Evolutionary conservation across 129 eudicot genomes (phyloP), one percentile per base, ranked within the genome.

Genomic region (Arctium minus): DNA sequence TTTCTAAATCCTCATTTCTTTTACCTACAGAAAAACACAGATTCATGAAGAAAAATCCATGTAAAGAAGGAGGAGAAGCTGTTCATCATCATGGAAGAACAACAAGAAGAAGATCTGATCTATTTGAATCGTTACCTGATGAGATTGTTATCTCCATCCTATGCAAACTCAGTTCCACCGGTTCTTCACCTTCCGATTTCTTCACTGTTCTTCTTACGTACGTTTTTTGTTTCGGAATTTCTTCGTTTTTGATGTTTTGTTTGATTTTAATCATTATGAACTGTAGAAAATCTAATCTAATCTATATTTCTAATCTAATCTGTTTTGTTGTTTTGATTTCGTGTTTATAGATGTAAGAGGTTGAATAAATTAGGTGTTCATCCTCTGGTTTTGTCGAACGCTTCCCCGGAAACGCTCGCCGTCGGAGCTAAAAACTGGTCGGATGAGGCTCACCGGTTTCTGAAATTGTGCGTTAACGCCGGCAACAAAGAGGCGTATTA

Each of bases 401-500:
- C 83, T 36, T 76, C 80, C 2, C 78, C 72, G 36, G 72, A 74
- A 50, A 73, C 74, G 1, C 73, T 86, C 5, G 84, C 86, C 65
- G 72, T 86, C 70, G 42, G 77, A 35, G 83, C 89, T 70, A 86
- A 86, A 70, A 86, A 86, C 65, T 86, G 89, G 89, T 86, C 77
- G 1, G 83, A 82, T 17, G 60, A 35, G 0, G 89, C 89, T 71
- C 80, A 86, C 77, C 85, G 82, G 30, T 87, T 80, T 37, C 32
- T 87, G 30, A 60, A 65, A n/a, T 44, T 18, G 53, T 86, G 83
- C 40, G 70, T 78, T 8, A 37, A 27, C 71, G 79, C 89, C 73
- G 89, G 89, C 42, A 86, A 79, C 83, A 42, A 37, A n/a, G 89
- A 86, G 48, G 89, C 89, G 70, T 42, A 31, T 48, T 86, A 86